Conservation (phyloP, 2,329 filamentous ascomycete genomes). For the Fusarium aywerte region DNA sequence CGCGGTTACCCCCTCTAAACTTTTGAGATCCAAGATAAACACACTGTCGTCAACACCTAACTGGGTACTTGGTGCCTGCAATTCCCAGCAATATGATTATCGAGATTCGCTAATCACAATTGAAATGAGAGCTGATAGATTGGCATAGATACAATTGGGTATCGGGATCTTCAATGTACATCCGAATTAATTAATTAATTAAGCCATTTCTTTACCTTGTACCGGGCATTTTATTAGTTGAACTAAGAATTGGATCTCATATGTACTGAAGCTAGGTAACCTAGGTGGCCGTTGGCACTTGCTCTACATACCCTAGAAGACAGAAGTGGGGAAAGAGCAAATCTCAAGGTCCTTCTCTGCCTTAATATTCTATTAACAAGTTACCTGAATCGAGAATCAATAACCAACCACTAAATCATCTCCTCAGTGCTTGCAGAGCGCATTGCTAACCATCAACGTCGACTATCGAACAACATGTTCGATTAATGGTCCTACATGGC, state of each 20-base stretch:
- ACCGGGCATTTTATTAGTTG: background rate
- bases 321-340: background rate
- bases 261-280: background rate
- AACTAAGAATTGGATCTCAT: background rate
- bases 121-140: background rate
- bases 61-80: too few relatives aligned
- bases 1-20: background rate
- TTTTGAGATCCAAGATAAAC: background rate
- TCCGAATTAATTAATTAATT: background rate
- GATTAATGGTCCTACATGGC: background rate
- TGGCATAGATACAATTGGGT: background rate
- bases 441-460: background rate
- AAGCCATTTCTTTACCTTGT: background rate
- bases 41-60: background rate
- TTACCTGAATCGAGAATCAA: background rate
- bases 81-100: background rate
- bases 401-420: background rate
- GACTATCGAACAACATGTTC: background rate
- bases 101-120: background rate
- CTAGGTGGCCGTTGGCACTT: background rate
- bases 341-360: background rate
- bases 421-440: background rate
- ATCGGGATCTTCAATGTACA: background rate
- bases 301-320: slow-evolving; percentile 4
- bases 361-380: background rate